Evolutionary conservation across 306 rosid species (phyloP), one percentile per base, ranked within the genome.

Genomic region (Casuarina glauca): DNA sequence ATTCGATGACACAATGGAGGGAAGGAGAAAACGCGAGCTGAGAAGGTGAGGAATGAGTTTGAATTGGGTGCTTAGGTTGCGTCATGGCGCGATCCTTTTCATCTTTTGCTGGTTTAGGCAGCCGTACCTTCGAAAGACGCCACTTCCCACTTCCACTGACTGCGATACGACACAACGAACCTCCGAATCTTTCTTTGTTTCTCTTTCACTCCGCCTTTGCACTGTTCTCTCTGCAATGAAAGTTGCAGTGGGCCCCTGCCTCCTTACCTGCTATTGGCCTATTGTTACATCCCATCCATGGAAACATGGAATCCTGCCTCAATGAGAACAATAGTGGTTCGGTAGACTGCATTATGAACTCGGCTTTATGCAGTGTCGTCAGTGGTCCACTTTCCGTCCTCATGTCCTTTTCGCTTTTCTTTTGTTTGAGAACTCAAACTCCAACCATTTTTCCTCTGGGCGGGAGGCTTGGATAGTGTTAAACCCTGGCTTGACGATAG

Each of bases 131-230:
- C n/a, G 26, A 41, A 41, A 66, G 45, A 35, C 58, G 13, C 8
- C 3, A 52, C 69, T 26, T 15, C 26, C 26, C 26, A 62, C 6
- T 62, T 62, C 73, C 35, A 50, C 81, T 78, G 71, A 82, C 51
- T 57, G 54, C 63, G 85, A 80, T 71, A 54, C 81, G 85, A 86
- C 82, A n/a, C 69, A 50, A 83, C 83, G 82, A 58, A 68, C 76
- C 67, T 67, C 32, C 17, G n/a, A 58, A 17, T 66, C 50, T 66
- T 66, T 66, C 35, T 17, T 41, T 17, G 71, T 13, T n/a, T 62
- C 12, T 58, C 13, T 11, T 26, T 16, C n/a, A 12, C 43, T 38
- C 11, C 44, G 12, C 15, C 1, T 53, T 2, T 41, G 10, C 35
- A 36, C 35, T 53, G 6, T 10, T 12, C 26, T 41, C 17, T 45